Percentiles rank a stretch among this genome's conserved stretches.
These are phyloP conservation scores for Fabrea salina DNA, from an alignment of 169 alveolate genomes.

Conservation along the genomic window DNA sequence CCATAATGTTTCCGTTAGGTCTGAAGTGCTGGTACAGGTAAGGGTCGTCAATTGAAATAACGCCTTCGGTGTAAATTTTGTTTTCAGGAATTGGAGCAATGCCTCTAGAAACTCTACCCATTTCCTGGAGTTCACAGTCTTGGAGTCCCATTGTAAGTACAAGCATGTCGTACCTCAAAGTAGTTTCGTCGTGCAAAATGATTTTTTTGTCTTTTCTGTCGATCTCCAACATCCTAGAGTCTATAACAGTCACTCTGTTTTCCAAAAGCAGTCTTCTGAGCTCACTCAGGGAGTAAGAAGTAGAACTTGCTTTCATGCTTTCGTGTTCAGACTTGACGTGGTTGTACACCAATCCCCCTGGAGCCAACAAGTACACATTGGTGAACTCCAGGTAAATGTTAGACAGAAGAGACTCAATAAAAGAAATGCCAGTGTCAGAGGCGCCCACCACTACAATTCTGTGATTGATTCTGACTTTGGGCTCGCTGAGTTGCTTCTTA, in stretches of 20 bases:
- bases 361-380: constrained; percentile 82
- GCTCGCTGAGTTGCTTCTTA: constrained; percentile 68
- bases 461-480: constrained; percentile 75
- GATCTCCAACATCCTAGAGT: constrained; percentile 80
- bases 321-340: constrained; percentile 65
- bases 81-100: constrained; percentile 68
- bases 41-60: constrained; percentile 81
- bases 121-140: constrained; percentile 64
- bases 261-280: constrained; percentile 78
- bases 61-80: constrained; percentile 64
- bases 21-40: constrained; percentile 77
- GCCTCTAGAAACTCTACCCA: constrained; percentile 65
- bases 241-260: constrained; percentile 80
- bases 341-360: constrained; percentile 86
- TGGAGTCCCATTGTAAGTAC: constrained; percentile 79
- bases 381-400: constrained; percentile 78
- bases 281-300: constrained; percentile 76
- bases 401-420: constrained; percentile 83
- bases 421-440: constrained; percentile 84
- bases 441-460: constrained; percentile 89
- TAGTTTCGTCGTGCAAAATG: constrained; percentile 63
- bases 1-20: constrained; percentile 43
- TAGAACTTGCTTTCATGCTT: constrained; percentile 68
- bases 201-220: constrained; percentile 67
- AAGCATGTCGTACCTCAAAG: constrained; percentile 68